Evolutionary conservation across 2,329 filamentous ascomycete genomes (phyloP).

Genomic region (Chrysoporthe puriensis): DNA sequence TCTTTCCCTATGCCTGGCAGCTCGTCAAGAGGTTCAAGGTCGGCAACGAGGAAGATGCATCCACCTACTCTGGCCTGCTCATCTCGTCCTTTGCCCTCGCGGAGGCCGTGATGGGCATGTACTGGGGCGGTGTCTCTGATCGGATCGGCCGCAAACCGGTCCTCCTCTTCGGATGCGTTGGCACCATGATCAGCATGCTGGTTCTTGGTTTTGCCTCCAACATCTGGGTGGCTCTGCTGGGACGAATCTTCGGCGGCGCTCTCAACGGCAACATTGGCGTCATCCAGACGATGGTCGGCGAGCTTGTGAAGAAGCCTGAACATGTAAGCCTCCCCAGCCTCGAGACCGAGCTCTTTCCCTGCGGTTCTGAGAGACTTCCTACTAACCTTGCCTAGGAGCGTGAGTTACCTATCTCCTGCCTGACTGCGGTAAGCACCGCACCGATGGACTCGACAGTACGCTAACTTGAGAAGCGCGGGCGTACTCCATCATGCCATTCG

Average conservation of each 20-base stretch:
- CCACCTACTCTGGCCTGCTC: slow-evolving; percentile 84
- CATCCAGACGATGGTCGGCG: slow-evolving; percentile 90
- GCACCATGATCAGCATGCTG: slow-evolving; percentile 81
- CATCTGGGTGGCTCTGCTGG: slow-evolving; percentile 80
- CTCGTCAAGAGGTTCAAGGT: slow-evolving; percentile 78
- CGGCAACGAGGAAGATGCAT: slow-evolving; percentile 74
- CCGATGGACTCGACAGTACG: neutral
- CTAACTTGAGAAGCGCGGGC: slow-evolving; percentile 65
- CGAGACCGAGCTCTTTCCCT: neutral
- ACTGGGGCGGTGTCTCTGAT: slow-evolving; percentile 85
- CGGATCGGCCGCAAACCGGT: slow-evolving; percentile 80
- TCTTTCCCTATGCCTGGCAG: slow-evolving; percentile 90
- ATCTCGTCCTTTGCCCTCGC: slow-evolving; percentile 84
- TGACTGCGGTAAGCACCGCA: neutral
- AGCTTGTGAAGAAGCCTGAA: slow-evolving; percentile 80
- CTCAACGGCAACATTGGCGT: slow-evolving; percentile 92
- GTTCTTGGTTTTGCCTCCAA: slow-evolving; percentile 82
- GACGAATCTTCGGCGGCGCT: slow-evolving; percentile 76
- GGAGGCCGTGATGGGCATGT: slow-evolving; percentile 83
- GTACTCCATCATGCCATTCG: slow-evolving; percentile 91
- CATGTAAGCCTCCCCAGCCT: slow-evolving; percentile 60
- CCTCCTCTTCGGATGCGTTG: slow-evolving; percentile 77
- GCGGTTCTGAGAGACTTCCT: neutral
- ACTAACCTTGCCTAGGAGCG: slow-evolving; percentile 26
- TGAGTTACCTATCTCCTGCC: slow-evolving; percentile 56